Evolutionary conservation across 78 protist genomes (phyloP).

Genomic region (Pigoraptor vietnamica): DNA sequence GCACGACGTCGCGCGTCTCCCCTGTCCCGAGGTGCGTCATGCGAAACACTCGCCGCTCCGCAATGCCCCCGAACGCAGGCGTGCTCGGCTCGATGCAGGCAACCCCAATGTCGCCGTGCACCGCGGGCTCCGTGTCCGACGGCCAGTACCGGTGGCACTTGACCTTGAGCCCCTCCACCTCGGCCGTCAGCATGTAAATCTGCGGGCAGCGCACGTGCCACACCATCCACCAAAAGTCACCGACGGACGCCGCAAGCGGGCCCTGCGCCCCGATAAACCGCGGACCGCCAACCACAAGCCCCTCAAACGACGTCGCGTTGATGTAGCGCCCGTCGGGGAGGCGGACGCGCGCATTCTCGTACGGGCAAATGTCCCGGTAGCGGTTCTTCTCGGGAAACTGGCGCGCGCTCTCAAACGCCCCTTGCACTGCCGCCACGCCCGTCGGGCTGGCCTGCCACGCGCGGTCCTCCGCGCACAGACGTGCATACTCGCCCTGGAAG

Average conservation of each 20-base stretch:
- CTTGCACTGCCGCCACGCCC: not conserved
- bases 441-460: not conserved
- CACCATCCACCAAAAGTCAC: slow-evolving; percentile 69
- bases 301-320: not conserved
- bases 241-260: slow-evolving; percentile 45
- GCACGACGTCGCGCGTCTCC: slow-evolving; percentile 25
- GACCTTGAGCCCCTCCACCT: slow-evolving; percentile 26
- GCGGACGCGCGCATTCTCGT: not conserved
- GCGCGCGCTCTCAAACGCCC: not conserved
- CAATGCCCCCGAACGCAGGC: not conserved
- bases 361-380: not conserved
- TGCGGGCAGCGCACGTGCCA: slow-evolving; percentile 44
- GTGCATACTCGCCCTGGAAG: not conserved
- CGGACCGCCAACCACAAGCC: not conserved
- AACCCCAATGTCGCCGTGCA: not conserved
- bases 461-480: not conserved
- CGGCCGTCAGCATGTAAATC: slow-evolving; percentile 53
- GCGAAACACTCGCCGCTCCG: not conserved
- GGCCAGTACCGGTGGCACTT: slow-evolving; percentile 19
- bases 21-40: not conserved
- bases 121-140: not conserved
- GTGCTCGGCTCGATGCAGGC: too few species aligned
- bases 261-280: slow-evolving; percentile 63
- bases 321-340: not conserved
- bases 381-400: not conserved